Conservation (phyloP, 331 rosid species). For the Telfairia occidentalis region DNA sequence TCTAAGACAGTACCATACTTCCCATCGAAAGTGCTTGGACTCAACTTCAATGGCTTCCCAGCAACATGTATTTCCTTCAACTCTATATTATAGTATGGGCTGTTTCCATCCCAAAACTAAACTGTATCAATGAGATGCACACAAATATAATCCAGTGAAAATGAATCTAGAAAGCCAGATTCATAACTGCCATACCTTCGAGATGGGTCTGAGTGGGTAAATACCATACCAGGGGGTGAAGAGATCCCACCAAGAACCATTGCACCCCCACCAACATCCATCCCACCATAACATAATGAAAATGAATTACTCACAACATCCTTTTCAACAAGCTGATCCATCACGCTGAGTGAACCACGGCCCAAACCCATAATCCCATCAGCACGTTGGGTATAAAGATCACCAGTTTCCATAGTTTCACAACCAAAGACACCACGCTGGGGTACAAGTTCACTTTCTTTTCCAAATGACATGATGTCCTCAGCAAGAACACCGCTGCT, state of each 20-base stretch:
- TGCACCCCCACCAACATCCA: slow-evolving; percentile 50
- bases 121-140: slow-evolving; percentile 29
- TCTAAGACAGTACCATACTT: slow-evolving; percentile 45
- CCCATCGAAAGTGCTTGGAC: slow-evolving; percentile 26
- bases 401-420: slow-evolving; percentile 41
- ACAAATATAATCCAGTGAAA: slow-evolving; percentile 11
- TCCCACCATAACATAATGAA: slow-evolving; percentile 45
- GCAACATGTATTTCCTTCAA: slow-evolving; percentile 38
- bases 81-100: slow-evolving; percentile 43
- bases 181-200: slow-evolving; percentile 27
- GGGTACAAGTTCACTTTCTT: slow-evolving; percentile 32
- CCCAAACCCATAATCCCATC: slow-evolving; percentile 51
- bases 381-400: slow-evolving; percentile 44
- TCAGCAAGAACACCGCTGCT: slow-evolving; percentile 39
- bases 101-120: slow-evolving; percentile 33
- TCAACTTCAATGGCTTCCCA: slow-evolving; percentile 34
- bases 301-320: slow-evolving; percentile 35
- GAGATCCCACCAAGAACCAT: slow-evolving; percentile 39
- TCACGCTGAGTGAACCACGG: slow-evolving; percentile 40
- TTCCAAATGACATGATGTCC: slow-evolving; percentile 37
- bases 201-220: slow-evolving; percentile 31
- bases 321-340: slow-evolving; percentile 44
- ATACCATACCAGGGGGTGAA: slow-evolving; percentile 41
- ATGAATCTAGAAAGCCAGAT: background rate
- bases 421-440: slow-evolving; percentile 49